phyloP scores from a whole-genome alignment of 148 eudicot genomes.

The Camellia granthamiana region DNA sequence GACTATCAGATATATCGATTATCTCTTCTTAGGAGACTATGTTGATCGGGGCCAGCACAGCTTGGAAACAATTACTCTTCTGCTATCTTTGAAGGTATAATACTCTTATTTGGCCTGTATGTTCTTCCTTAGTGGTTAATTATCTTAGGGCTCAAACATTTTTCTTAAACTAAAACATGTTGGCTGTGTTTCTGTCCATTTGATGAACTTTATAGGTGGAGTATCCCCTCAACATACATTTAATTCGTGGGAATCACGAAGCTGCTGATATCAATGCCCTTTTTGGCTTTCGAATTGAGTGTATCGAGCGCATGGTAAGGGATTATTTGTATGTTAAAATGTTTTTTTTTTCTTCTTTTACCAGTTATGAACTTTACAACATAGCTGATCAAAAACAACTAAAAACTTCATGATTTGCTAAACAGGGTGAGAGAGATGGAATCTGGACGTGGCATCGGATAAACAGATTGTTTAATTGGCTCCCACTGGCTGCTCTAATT shows the following conservation, averaged over 20 bases:
- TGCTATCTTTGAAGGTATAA: conserved; percentile 83
- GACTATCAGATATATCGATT: conserved; percentile 79
- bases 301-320: conserved; percentile 96
- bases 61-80: conserved; percentile 93
- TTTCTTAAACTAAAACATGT: not conserved
- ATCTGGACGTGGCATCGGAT: conserved; percentile 99
- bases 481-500: conserved; percentile 95
- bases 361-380: not conserved
- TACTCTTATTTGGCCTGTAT: not conserved
- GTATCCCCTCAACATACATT: conserved; percentile 77
- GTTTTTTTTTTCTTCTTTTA: conserved; percentile 11
- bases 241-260: conserved; percentile 99
- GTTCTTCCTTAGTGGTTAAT: not conserved
- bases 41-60: conserved; percentile 99
- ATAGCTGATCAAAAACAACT: too few relatives aligned
- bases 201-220: conserved; percentile 56
- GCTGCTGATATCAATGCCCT: conserved; percentile 99
- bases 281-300: conserved; percentile 97
- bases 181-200: conserved; percentile 12
- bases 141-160: not conserved
- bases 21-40: conserved; percentile 96
- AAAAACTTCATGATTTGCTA: conserved; percentile 8
- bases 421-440: conserved; percentile 98
- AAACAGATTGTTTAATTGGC: conserved; percentile 97
- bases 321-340: conserved; percentile 1